Base-by-base conservation (phyloP, 2,329 filamentous ascomycete genomes). In the Tolypocladium capitatum region DNA sequence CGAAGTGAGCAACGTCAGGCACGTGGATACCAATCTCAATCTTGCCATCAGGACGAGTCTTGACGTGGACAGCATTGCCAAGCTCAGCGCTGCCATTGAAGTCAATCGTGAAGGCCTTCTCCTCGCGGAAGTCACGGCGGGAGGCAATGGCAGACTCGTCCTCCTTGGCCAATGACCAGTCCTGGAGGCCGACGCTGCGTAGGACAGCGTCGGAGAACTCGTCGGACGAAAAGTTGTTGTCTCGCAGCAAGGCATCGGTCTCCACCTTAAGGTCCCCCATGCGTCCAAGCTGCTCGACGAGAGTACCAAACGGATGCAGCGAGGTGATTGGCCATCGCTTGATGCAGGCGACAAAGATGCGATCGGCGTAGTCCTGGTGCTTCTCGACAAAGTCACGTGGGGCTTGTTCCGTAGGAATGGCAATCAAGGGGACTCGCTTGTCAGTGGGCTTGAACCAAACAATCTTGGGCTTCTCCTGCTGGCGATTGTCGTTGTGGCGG, bases 381-480 rank as follows among this genome's bases (percentile, higher is more conserved):
- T 92, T 95, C 72, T 98, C 92, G 28, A 98, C 92, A 59, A 98
- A 98, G 68, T 97, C 92, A 33, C 89, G 84, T 20, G 92, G 92
- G 9, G 92, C 92, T 69, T 98, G 92, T 66, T 98, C 92, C 3
- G 92, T 98, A 1, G 92, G 92, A 54, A 98, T 98, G 47, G 92
- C 92, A 66, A 98, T 98, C 55, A 98, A 75, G 45, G 92, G 92
- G 43, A 98, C 92, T 62, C 92, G 88, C 78, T 98, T 97, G 70
- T 98, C 92, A 1, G 92, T 98, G 49, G 92, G 92, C 75, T 98
- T 98, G 74, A 98, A 98, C 92, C 92, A 98, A 38, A 98, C 92
- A 68, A 98, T 98, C 81, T 98, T 98, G 53, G 92, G 92, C 70
- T 96, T 96, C 54, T 98, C 92, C 63, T 94, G 89, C 47, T 68